Evolutionary conservation across 2,329 filamentous ascomycete genomes (phyloP), one percentile per base, ranked within the genome.

Genomic region (Nemania abortiva): DNA sequence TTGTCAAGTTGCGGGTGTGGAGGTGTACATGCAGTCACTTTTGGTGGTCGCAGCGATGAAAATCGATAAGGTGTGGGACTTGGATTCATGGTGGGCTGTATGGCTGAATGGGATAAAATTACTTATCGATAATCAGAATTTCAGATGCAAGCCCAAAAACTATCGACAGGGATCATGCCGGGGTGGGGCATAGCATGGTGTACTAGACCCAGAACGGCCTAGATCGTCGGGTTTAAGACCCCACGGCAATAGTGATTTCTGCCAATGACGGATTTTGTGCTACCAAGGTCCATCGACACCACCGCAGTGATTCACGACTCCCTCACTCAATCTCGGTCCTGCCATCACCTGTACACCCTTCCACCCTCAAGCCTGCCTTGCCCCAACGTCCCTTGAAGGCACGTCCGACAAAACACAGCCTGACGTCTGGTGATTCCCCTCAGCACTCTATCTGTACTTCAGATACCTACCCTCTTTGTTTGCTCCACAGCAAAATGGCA

Each of bases 201-300:
- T 6, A 20, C 52, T 54, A 39, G 37, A 47, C 59, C 34, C 7
- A 9, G 20, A 9, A 29, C 7, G 27, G 31, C 49, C 56, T 60
- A 39, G 47, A 50, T 56, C 57, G 24, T 57, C 60, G 64, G 56
- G 57, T 56, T 66, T 71, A 71, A 71, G 65, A 60, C 68, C 49
- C 69, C 60, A 73, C 68, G 22, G 60, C 54, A 49, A 64, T 39
- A 37, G 62, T 61, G 53, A 22, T 27, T 62, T 71, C 66, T 66
- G 39, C 63, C 67, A 74, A 76, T 77, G 75, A 74, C 75, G 75
- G 75, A 68, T 73, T 76, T 77, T 77, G 68, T 54, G 42, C 47
- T 63, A 52, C 37, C 62, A 53, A 53, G 49, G 42, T 47, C 56
- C 66, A 60, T 52, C 56, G n/a, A 47, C 37, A 37, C 24, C 49